A percentile compares a stretch with the other conserved stretches of the same genome.
phyloP scores from a whole-genome alignment of 768 basidiomycete species.

The Suillus lakei region DNA sequence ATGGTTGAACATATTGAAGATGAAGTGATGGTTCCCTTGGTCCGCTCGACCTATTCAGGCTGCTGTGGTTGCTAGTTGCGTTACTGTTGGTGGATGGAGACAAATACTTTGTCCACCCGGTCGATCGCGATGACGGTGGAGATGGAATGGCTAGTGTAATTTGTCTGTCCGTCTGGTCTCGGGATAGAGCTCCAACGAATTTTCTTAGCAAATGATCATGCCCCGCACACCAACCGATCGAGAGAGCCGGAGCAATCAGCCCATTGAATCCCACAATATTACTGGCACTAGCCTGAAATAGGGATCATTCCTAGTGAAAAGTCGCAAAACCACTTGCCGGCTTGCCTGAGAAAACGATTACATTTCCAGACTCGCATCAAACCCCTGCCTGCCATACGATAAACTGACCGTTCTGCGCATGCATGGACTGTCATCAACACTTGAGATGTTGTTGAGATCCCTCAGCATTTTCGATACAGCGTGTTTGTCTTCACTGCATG shows the following conservation, averaged over 20 bases:
- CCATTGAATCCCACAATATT: neutral
- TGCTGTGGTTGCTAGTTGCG: neutral
- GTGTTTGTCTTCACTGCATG: neutral
- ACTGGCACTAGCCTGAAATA: neutral
- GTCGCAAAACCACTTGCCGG: neutral
- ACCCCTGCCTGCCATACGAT: neutral
- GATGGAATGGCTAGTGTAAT: neutral
- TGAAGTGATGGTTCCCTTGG: neutral
- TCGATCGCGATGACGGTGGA: neutral
- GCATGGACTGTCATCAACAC: neutral
- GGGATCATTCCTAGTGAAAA: neutral
- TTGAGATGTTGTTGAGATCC: neutral
- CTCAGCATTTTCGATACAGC: neutral
- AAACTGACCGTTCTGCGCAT: neutral
- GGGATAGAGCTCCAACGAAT: neutral
- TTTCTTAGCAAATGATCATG: neutral
- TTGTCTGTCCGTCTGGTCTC: neutral
- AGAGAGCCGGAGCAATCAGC: neutral
- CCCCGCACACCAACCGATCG: neutral
- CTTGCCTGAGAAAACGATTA: neutral
- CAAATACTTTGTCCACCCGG: neutral
- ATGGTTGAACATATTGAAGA: neutral
- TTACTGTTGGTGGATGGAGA: neutral
- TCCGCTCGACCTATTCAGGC: neutral
- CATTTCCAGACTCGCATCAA: neutral